Base-by-base conservation (phyloP, 495 filamentous ascomycete genomes). In the Penicillium psychrofluorescens region DNA sequence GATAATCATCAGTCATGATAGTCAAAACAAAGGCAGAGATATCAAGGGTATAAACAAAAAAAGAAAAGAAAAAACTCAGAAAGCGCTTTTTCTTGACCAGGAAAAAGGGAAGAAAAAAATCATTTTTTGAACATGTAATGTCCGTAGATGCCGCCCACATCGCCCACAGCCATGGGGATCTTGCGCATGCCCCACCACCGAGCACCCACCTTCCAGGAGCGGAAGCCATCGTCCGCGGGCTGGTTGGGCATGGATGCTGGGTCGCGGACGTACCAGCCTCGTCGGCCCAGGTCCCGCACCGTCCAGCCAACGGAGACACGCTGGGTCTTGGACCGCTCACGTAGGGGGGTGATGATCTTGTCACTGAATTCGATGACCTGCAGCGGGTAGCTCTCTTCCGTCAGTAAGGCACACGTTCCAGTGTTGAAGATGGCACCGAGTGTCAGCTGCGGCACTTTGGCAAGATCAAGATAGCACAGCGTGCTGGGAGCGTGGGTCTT, bases 151-250 rank as follows among this genome's bases (percentile, higher is more conserved):
- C 88, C 88, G 10, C 85, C 85, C 2, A 92, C 86, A 51, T 90
- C 86, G 7, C 82, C 80, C 32, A 72, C 63, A 10, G 84, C 85
- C 41, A 92, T 81, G 9, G 88, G 87, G 28, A 89, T 74, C 73
- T 95, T 95, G 35, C 85, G 76, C 79, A 88, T 89, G 11, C 88
- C 88, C 88, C 88, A 92, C 67, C 78, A 84, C 45, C 77, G 77
- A n/a, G 86, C 87, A 10, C 88, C 88, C 86, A 89, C 86, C 70
- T 95, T 95, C 88, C 88, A 95, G 42, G 58, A 55, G 27, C 84
- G 72, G 29, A 74, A 63, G 6, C 83, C 84, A 32, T 78, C 64
- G 31, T 72, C 67, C 12, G 55, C 12, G 29, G 56, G 52, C 30
- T 51, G 44, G 11, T 58, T 35, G 12, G 66, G 56, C 54, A 67